Percentiles rank a stretch among this genome's conserved stretches.
These are phyloP conservation scores for Phytophthora pseudosyringae DNA, from an alignment of 352 stramenopile species.

Conservation along the genomic window DNA sequence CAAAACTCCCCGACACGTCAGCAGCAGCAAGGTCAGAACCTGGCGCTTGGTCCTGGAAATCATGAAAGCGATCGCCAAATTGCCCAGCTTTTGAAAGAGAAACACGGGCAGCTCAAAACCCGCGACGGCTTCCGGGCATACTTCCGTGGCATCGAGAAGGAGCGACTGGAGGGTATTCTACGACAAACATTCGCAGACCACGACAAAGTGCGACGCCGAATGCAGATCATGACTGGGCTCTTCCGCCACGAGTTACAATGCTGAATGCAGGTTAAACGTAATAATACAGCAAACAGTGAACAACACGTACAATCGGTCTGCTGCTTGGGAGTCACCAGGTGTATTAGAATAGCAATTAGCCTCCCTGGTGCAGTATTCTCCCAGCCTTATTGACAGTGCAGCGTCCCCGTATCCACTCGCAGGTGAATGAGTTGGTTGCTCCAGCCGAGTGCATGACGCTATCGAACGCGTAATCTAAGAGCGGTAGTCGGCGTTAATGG, in stretches of 20 bases:
- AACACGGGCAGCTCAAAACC: slow-evolving; percentile 70
- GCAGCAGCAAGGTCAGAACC: slow-evolving; percentile 4
- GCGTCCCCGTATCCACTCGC: slow-evolving; percentile 4
- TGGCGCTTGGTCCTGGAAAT: slow-evolving; percentile 46
- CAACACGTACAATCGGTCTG: background rate
- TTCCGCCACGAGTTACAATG: slow-evolving; percentile 41
- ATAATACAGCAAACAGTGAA: slow-evolving; percentile 17
- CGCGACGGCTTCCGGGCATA: slow-evolving; percentile 74
- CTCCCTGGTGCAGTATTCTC: slow-evolving; percentile 11
- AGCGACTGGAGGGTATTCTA: slow-evolving; percentile 57
- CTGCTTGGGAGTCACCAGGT: slow-evolving; percentile 9
- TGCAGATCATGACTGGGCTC: slow-evolving; percentile 75
- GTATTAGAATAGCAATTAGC: slow-evolving; percentile 26
- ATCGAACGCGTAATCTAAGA: slow-evolving; percentile 72
- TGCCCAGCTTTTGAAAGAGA: slow-evolving; percentile 58
- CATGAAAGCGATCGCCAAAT: slow-evolving; percentile 52
- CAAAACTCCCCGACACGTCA: slow-evolving; percentile 25
- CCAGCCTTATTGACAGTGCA: slow-evolving; percentile 16
- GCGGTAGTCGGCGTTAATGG: slow-evolving; percentile 98
- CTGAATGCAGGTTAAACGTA: slow-evolving; percentile 4
- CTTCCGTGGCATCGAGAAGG: slow-evolving; percentile 64
- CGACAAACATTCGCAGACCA: slow-evolving; percentile 52
- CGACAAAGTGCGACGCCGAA: slow-evolving; percentile 63
- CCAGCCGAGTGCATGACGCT: slow-evolving; percentile 14
- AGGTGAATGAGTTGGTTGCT: slow-evolving; percentile 15